A percentile compares a stretch with the other conserved stretches of the same genome.
phyloP scores from a whole-genome alignment of 192 early-diverging fungal genomes.

The Phlyctochytrium bullatum region DNA sequence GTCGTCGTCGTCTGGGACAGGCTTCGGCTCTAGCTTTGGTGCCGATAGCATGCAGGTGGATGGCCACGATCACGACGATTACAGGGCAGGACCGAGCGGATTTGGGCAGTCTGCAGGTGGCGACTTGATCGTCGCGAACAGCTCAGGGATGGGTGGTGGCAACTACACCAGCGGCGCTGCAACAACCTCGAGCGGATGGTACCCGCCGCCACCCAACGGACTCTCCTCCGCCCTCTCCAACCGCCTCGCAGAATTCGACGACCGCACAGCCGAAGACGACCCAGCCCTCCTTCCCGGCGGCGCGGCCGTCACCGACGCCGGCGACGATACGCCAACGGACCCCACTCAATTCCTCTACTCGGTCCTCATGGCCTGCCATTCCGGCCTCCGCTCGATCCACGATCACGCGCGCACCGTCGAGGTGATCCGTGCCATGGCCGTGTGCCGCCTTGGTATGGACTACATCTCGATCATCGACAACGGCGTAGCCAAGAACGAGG shows the following conservation, averaged over 20 bases:
- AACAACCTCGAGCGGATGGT: not conserved
- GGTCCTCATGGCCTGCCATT: not conserved
- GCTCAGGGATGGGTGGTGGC: not conserved
- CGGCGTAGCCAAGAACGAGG: not conserved
- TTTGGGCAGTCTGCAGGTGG: not conserved
- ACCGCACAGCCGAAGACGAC: not conserved
- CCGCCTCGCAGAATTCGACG: not conserved
- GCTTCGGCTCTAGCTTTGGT: no score
- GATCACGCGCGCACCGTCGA: not conserved
- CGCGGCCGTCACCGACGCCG: not conserved
- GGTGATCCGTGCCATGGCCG: not conserved
- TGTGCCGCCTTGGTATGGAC: not conserved
- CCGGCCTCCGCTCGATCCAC: not conserved
- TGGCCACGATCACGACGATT: not conserved
- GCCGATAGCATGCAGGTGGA: not conserved
- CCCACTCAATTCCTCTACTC: not conserved
- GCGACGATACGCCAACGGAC: constrained; percentile 3
- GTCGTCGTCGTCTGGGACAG: no score
- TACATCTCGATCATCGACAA: constrained; percentile 1
- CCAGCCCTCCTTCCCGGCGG: not conserved
- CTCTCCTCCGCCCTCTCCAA: not conserved
- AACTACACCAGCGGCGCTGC: not conserved
- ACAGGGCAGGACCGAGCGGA: not conserved
- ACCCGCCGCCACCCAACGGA: not conserved
- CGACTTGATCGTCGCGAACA: not conserved